Percentiles rank a stretch among this genome's conserved stretches.
Evolutionary conservation across 139 green algal genomes (phyloP).

Genomic region (Asterochloris sp.): DNA sequence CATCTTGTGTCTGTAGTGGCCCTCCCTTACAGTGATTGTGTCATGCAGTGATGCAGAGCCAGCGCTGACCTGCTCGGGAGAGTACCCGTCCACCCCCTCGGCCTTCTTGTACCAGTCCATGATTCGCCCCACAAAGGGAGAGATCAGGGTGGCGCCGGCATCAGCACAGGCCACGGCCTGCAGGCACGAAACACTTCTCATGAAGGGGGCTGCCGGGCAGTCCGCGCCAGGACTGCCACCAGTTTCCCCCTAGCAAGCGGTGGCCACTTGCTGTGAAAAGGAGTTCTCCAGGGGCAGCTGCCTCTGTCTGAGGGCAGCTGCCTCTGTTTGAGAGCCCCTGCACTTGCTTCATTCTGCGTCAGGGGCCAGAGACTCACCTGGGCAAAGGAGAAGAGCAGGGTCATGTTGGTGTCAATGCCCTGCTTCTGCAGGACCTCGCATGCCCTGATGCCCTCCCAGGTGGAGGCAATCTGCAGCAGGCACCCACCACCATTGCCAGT

Average conservation of each 20-base stretch:
- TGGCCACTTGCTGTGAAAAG: neutral
- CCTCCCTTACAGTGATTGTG: too few relatives aligned
- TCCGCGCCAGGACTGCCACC: too few relatives aligned
- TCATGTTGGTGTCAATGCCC: conserved; percentile 91
- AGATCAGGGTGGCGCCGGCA: conserved; percentile 78
- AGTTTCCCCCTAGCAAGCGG: too few relatives aligned
- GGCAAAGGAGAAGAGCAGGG: conserved; percentile 85
- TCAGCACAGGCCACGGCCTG: conserved; percentile 82
- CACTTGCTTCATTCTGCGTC: too few relatives aligned
- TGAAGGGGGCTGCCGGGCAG: too few relatives aligned
- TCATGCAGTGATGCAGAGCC: too few relatives aligned
- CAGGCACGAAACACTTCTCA: neutral
- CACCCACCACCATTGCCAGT: neutral
- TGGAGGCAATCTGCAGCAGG: conserved; percentile 65
- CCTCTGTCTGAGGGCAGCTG: neutral
- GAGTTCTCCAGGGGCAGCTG: too few relatives aligned
- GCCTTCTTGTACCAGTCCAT: conserved; percentile 81
- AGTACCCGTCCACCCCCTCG: conserved; percentile 44
- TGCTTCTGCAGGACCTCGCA: conserved; percentile 75
- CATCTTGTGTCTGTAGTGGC: too few relatives aligned
- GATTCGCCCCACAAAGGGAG: conserved; percentile 90
- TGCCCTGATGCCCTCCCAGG: conserved; percentile 84
- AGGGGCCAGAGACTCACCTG: conserved; percentile 49
- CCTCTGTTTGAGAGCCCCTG: neutral
- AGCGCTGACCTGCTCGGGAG: conserved; percentile 45